Base-by-base conservation (phyloP, 2,329 filamentous ascomycete species). In the Pyricularia pennisetigena region DNA sequence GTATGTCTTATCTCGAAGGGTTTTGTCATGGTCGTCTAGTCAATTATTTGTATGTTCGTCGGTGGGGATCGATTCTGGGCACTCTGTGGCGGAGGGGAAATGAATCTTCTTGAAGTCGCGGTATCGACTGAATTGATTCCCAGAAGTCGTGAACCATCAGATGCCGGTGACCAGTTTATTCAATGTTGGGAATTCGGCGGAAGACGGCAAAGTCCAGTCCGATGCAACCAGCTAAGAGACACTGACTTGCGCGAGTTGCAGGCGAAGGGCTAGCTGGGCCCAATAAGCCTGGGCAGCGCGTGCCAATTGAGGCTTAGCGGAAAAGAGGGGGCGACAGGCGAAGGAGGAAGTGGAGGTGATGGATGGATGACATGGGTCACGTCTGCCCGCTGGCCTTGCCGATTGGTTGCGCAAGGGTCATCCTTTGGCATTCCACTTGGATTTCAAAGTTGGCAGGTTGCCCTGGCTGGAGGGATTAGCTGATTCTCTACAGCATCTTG, bases 281-380 rank as follows among this genome's bases (percentile, higher is more conserved):
- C 23, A 61, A 61, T 61, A n/a, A 59, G 57, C 57, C 57, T 61
- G 57, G 57, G 57, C 57, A 61, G 57, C 57, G 57, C 23, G 57
- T 24, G 57, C 57, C 28, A 61, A 61, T 61, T 61, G 57, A 61
- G 57, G 57, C 57, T 61, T 61, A 61, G 57, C 57, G 23, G 12
- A 28, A 61, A 61, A 61, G 57, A 61, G 57, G 57, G 57, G 57
- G 57, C 57, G 63, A 64, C 63, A 64, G 63, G 63, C 63, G 28
- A 30, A 64, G 63, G 28, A 30, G 28, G 63, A 32, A 64, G 26
- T 64, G 62, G 62, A 64, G 63, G 28, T 64, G 63, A 64, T 35
- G n/a, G 30, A 35, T 30, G 63, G 30, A 64, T 64, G 63, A 64
- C 57, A 61, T 61, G 57, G 57, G 57, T 54, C 41, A 54, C 41